Percentiles rank a stretch among this genome's conserved stretches.
These are phyloP conservation scores for Oemleria cerasiformis DNA, from an alignment of 306 rosid genomes.

Conservation along the genomic window DNA sequence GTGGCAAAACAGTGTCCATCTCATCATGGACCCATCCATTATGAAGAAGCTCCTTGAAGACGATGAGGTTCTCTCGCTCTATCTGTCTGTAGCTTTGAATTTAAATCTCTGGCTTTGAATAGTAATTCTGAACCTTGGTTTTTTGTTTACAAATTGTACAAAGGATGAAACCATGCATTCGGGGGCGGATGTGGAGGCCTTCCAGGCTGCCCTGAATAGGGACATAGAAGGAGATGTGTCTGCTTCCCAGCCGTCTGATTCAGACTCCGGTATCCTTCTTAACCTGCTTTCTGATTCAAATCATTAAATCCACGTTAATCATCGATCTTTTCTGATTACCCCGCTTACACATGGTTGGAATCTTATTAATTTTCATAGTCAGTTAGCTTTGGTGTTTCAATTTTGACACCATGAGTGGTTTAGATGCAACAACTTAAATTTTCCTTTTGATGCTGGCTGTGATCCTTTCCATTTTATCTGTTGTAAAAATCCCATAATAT, in stretches of 20 bases:
- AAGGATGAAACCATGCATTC: constrained; percentile 92
- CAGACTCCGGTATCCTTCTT: constrained; percentile 43
- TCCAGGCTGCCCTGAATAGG: constrained; percentile 78
- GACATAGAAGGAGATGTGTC: constrained; percentile 71
- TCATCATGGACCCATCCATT: constrained; percentile 74
- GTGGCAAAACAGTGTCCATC: neutral
- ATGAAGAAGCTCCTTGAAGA: constrained; percentile 93
- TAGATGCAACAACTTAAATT: neutral
- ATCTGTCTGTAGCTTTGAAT: constrained; percentile 12
- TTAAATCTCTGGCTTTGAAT: neutral
- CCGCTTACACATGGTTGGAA: neutral
- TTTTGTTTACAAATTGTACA: constrained; percentile 14
- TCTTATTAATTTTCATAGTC: neutral
- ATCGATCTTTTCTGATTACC: neutral
- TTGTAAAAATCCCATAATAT: neutral
- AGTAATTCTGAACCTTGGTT: neutral
- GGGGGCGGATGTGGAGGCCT: constrained; percentile 83
- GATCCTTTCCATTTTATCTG: neutral
- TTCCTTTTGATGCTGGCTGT: neutral
- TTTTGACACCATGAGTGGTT: neutral
- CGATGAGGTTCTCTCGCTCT: constrained; percentile 59
- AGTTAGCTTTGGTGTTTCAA: neutral
- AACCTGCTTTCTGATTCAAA: neutral
- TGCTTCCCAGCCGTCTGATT: constrained; percentile 50
- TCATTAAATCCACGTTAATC: neutral